These are phyloP conservation scores for Sonneratia caseolaris DNA, from an alignment of 345 rosid species.

Conservation along the genomic window DNA sequence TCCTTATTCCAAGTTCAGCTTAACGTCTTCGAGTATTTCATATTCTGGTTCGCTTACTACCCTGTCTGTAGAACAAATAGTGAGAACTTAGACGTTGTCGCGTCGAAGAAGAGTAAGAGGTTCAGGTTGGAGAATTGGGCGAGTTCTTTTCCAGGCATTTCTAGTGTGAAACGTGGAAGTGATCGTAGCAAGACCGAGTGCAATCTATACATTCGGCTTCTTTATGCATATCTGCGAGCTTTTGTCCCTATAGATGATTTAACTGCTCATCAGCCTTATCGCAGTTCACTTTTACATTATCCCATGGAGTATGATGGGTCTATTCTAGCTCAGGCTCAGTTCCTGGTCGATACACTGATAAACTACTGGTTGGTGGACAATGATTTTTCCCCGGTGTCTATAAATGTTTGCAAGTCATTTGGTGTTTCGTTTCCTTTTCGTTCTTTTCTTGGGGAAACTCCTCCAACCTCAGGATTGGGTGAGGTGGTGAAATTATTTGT, in stretches of 20 bases:
- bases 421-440: constrained; percentile 49
- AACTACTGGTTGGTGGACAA: constrained; percentile 87
- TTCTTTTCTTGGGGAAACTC: constrained; percentile 53
- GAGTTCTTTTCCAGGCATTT: constrained; percentile 41
- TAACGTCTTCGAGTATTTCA: constrained; percentile 69
- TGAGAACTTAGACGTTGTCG: constrained; percentile 27
- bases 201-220: constrained; percentile 50
- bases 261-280: constrained; percentile 52
- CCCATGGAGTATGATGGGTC: constrained; percentile 51
- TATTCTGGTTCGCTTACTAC: constrained; percentile 92
- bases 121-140: constrained; percentile 68
- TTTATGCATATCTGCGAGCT: constrained; percentile 62
- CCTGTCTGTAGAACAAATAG: constrained; percentile 62
- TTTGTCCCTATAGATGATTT: constrained; percentile 68
- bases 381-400: constrained; percentile 72
- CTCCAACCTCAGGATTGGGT: constrained; percentile 61
- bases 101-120: constrained; percentile 33
- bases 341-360: constrained; percentile 57
- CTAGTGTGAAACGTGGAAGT: constrained; percentile 37
- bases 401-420: constrained; percentile 43
- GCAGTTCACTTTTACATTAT: constrained; percentile 74
- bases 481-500: constrained; percentile 77
- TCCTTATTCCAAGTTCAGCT: constrained; percentile 50
- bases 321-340: constrained; percentile 47
- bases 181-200: constrained; percentile 42